These are phyloP conservation scores for Penicillium cinerascens DNA, from an alignment of 495 filamentous ascomycete species.

Conservation along the genomic window DNA sequence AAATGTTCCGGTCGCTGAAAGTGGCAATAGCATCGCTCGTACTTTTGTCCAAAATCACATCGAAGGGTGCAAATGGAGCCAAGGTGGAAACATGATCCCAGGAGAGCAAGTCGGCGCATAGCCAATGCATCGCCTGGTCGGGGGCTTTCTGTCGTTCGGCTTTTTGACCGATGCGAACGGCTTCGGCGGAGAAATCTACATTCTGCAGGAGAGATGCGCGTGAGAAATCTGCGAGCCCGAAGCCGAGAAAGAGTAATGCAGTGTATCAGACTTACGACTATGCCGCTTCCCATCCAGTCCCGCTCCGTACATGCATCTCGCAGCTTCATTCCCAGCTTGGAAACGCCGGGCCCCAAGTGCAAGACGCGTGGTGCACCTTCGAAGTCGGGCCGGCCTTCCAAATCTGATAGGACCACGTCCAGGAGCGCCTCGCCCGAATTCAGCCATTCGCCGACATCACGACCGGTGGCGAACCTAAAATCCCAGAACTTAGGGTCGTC, in stretches of 20 bases:
- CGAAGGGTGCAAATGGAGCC: constrained; percentile 29
- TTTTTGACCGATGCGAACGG: constrained; percentile 36
- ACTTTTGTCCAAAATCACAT: constrained; percentile 42
- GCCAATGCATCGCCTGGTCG: constrained; percentile 35
- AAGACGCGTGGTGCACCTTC: constrained; percentile 25
- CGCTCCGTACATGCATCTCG: constrained; percentile 29
- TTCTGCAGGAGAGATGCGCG: constrained; percentile 22
- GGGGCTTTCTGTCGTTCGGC: constrained; percentile 18
- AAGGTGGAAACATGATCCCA: constrained; percentile 32
- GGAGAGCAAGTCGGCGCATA: constrained; percentile 31
- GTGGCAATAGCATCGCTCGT: constrained; percentile 45
- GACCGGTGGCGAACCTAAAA: constrained; percentile 35
- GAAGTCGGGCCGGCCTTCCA: constrained; percentile 18
- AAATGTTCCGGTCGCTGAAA: constrained; percentile 14
- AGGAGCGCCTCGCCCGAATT: constrained; percentile 38
- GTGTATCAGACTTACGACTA: constrained; percentile 29
- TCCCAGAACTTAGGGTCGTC: constrained; percentile 41
- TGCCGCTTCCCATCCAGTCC: constrained; percentile 31
- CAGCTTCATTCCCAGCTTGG: constrained; percentile 32
- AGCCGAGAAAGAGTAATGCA: neutral
- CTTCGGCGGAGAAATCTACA: constrained; percentile 43
- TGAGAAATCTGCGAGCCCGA: neutral
- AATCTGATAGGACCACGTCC: constrained; percentile 25
- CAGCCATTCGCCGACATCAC: constrained; percentile 44
- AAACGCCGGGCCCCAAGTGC: constrained; percentile 42